Conservation (phyloP, 768 basidiomycete genomes). For the Calocybe gangraenosa region DNA sequence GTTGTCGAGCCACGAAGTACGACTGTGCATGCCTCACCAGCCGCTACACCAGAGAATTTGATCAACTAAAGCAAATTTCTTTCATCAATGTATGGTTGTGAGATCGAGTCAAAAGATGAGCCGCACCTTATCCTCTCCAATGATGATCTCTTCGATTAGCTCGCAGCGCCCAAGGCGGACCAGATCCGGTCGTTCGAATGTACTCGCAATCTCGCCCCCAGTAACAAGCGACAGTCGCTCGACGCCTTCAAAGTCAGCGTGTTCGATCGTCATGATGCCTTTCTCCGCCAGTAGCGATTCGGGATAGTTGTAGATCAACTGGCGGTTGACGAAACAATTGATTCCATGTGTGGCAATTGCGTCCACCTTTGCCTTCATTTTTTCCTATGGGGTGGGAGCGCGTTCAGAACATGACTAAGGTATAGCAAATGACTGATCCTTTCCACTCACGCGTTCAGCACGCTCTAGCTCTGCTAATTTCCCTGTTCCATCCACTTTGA, state of each 20-base stretch:
- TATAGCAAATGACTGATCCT: too few species aligned
- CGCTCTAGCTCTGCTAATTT: conserved; percentile 98
- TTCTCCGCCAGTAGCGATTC: conserved; percentile 92
- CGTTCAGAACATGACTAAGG: too few species aligned
- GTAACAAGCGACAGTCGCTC: conserved; percentile 94
- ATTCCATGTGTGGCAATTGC: conserved; percentile 92
- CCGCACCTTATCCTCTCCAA: conserved; percentile 95
- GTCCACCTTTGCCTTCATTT: conserved; percentile 99
- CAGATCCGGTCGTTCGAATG: conserved; percentile 89
- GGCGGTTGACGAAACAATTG: conserved; percentile 96
- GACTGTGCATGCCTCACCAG: conserved; percentile 96
- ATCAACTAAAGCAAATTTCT: conserved; percentile 69
- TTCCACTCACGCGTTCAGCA: conserved; percentile 70
- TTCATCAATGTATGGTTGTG: neutral
- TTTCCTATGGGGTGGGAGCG: conserved; percentile 74
- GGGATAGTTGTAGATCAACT: conserved; percentile 99
- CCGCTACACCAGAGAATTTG: conserved; percentile 99
- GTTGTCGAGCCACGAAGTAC: conserved; percentile 95
- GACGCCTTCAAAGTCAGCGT: conserved; percentile 98
- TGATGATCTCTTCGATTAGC: conserved; percentile 97
- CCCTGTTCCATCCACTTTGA: conserved; percentile 93
- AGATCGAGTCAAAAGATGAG: neutral
- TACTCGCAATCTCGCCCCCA: conserved; percentile 95
- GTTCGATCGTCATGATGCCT: conserved; percentile 95
- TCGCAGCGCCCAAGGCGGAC: conserved; percentile 94